Conservation (phyloP, 2,329 filamentous ascomycete species). For the Sarocladium oryzae region DNA sequence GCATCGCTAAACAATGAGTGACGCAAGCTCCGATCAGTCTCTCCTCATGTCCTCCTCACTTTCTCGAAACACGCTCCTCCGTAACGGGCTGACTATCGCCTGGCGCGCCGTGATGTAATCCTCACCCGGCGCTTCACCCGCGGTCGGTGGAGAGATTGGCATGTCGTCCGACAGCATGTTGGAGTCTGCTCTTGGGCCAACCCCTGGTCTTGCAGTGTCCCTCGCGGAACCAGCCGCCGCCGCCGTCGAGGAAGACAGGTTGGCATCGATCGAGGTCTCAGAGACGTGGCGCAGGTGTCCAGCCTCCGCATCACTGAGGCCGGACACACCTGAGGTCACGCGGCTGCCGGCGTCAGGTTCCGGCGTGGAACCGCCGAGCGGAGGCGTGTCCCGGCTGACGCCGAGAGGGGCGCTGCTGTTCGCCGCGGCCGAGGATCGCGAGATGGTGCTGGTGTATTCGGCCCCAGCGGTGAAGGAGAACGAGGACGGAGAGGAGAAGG, state of each 20-base stretch:
- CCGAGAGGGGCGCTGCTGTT: slow-evolving; percentile 5
- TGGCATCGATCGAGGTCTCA: slow-evolving; percentile 7
- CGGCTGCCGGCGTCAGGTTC: neutral
- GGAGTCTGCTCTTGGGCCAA: neutral
- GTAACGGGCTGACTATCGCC: slow-evolving; percentile 18
- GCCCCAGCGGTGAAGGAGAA: slow-evolving; percentile 15
- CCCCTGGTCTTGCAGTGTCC: neutral
- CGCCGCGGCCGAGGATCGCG: slow-evolving; percentile 19
- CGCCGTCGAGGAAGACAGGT: neutral
- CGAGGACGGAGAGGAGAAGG: slow-evolving; percentile 16
- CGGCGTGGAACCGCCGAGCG: slow-evolving; percentile 3
- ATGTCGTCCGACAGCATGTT: slow-evolving; percentile 9
- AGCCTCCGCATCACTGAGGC: neutral
- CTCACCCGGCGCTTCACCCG: slow-evolving; percentile 17
- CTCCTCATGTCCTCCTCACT: slow-evolving; percentile 33
- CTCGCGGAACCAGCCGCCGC: neutral
- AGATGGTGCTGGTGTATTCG: slow-evolving; percentile 22
- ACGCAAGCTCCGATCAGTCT: slow-evolving; percentile 12
- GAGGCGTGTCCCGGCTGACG: slow-evolving; percentile 10
- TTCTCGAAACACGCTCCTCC: slow-evolving; percentile 36
- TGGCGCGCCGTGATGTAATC: slow-evolving; percentile 23
- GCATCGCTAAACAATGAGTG: no score
- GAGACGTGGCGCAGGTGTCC: slow-evolving; percentile 10
- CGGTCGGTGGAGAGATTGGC: slow-evolving; percentile 23
- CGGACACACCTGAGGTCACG: neutral